Base-by-base conservation (phyloP, 768 basidiomycete species). In the Leccinum arenicola region DNA sequence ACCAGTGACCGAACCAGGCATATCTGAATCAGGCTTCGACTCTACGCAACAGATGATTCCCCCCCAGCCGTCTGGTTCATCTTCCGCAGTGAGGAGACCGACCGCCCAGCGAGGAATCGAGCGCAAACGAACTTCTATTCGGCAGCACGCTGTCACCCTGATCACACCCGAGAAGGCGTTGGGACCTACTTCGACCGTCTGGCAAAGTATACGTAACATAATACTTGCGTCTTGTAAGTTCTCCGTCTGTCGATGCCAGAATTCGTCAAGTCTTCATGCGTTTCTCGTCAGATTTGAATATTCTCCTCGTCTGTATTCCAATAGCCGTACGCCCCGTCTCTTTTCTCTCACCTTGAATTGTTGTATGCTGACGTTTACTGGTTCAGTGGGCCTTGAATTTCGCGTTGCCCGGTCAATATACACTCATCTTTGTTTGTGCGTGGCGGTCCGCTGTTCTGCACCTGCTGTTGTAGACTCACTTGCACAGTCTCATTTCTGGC, bases 381-480 rank as follows among this genome's bases (percentile, higher is more conserved):
- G 15, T 29, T 17, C 62, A 91, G 89, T 91, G 89, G 90, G 87
- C 80, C 3, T 75, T 91, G 3, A 76, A 91, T 71, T 91, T 88
- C 52, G 79, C 80, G 0, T 59, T 84, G 29, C 77, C 79, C 1
- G 58, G 72, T 50, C 73, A 75, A 59, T 71, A 89, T 65, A 89
- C 85, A 7, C 72, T 91, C 14, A 74, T 91, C 60, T 92, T 92
- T 59, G 78, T 91, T 60, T 87, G 91, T 91, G 66, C 66, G 89
- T 78, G 5, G 21, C 17, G n/a, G 2, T 15, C 19, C 6, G 23
- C 33, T 15, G 14, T 47, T 21, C 14, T 23, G 17, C 17, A 23
- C 7, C 52, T 35, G 12, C 6, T 36, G 35, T 58, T 7, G 33
- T 35, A 35, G 27, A 36, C 50, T 62, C 11, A 56, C 23, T 27